Percentiles rank a stretch among this genome's conserved stretches.
phyloP scores from a whole-genome alignment of 805 yeast genomes.

The Pichia scutulata region DNA sequence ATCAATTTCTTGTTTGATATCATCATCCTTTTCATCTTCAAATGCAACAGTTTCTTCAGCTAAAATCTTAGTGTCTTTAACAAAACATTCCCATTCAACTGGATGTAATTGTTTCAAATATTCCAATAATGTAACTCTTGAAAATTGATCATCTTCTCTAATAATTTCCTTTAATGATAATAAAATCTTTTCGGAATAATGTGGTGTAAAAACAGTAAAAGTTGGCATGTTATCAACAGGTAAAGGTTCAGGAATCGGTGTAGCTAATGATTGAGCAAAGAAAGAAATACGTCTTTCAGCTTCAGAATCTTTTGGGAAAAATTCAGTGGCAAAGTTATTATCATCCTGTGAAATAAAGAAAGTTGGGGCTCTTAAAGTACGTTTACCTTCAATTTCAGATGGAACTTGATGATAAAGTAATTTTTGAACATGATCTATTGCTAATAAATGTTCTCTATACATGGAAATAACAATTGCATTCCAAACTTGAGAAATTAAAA shows the following conservation, averaged over 20 bases:
- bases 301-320: conserved; percentile 93
- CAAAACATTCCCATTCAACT: conserved; percentile 96
- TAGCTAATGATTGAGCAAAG: conserved; percentile 97
- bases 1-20: conserved; percentile 74
- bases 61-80: conserved; percentile 88
- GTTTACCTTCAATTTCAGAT: conserved; percentile 94
- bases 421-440: conserved; percentile 97
- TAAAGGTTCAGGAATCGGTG: conserved; percentile 97
- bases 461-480: conserved; percentile 97
- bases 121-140: conserved; percentile 89
- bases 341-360: conserved; percentile 98
- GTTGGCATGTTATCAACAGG: conserved; percentile 99
- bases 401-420: conserved; percentile 97
- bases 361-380: conserved; percentile 97
- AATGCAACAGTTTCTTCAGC: conserved; percentile 91
- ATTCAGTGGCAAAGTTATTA: conserved; percentile 88
- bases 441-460: conserved; percentile 98
- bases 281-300: conserved; percentile 99
- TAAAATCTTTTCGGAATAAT: conserved; percentile 89
- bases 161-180: conserved; percentile 92
- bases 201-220: conserved; percentile 94
- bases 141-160: conserved; percentile 93
- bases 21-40: conserved; percentile 57
- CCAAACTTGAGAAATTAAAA: conserved; percentile 97
- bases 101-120: conserved; percentile 94